Evolutionary conservation across 2,329 filamentous ascomycete genomes (phyloP).

Genomic region (Phoma sp.): DNA sequence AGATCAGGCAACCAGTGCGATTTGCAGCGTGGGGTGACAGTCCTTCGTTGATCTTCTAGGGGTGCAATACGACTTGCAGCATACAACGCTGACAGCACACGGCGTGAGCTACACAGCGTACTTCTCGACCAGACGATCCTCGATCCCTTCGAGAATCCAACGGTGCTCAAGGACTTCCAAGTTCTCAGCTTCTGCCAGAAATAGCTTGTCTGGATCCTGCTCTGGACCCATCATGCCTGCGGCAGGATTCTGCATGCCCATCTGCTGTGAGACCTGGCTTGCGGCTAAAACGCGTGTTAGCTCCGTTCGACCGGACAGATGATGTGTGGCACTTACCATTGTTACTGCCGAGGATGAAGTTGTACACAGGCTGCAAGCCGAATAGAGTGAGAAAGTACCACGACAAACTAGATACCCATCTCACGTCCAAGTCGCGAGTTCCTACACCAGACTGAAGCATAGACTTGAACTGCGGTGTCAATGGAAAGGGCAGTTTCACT

Average conservation of each 20-base stretch:
- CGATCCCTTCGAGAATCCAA: constrained; percentile 86
- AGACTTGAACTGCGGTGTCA: constrained; percentile 98
- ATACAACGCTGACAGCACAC: constrained; percentile 10
- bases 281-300: constrained; percentile 68
- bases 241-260: constrained; percentile 76
- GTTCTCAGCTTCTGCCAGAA: constrained; percentile 91
- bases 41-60: constrained; percentile 4
- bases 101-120: constrained; percentile 33
- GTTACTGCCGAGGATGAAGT: constrained; percentile 93
- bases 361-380: constrained; percentile 94
- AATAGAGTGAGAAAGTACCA: constrained; percentile 99
- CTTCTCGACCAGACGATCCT: constrained; percentile 75
- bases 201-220: constrained; percentile 94
- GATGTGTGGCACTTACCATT: constrained; percentile 70
- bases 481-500: constrained; percentile 96
- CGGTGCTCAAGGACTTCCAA: constrained; percentile 93
- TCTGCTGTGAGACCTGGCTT: constrained; percentile 86
- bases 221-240: constrained; percentile 88
- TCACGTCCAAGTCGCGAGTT: constrained; percentile 92
- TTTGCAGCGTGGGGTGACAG: constrained; percentile 31
- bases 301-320: constrained; percentile 8
- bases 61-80: background rate
- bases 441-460: constrained; percentile 98
- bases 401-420: constrained; percentile 97
- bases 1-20: constrained; percentile 25